phyloP scores from a whole-genome alignment of 345 rosid genomes.

The Theobroma cacao region DNA sequence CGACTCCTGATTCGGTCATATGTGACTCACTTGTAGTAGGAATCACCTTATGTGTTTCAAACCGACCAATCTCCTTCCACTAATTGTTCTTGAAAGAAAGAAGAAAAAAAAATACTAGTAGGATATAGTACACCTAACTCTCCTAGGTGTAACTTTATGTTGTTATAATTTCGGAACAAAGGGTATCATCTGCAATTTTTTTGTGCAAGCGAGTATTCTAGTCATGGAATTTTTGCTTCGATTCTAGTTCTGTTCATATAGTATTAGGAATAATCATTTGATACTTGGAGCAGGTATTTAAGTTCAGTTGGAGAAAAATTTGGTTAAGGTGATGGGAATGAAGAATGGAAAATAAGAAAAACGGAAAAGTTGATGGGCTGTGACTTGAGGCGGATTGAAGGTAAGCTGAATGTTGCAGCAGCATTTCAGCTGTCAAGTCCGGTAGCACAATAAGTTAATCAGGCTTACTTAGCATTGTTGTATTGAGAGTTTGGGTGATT shows the following conservation, averaged over 20 bases:
- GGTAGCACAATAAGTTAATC: conserved; percentile 8
- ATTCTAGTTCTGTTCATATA: not conserved
- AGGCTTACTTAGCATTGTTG: conserved; percentile 18
- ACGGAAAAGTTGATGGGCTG: conserved; percentile 26
- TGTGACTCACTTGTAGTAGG: not conserved
- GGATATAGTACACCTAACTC: not conserved
- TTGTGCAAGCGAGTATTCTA: not conserved
- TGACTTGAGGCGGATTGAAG: conserved; percentile 16
- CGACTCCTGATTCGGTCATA: not conserved
- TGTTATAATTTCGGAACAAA: not conserved
- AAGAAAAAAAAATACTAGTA: no score
- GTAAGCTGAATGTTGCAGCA: not conserved
- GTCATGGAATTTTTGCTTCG: conserved; percentile 6
- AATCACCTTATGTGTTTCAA: not conserved
- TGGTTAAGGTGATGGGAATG: conserved; percentile 5
- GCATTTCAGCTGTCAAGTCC: conserved; percentile 7
- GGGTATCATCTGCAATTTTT: not conserved
- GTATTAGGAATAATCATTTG: conserved; percentile 9
- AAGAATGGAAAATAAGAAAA: conserved; percentile 3
- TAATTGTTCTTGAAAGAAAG: not conserved
- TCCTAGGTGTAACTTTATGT: not conserved
- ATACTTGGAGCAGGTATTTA: not conserved
- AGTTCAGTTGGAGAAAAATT: not conserved
- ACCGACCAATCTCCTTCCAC: not conserved
- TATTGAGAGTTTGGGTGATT: conserved; percentile 25